Evolutionary conservation across 2,329 filamentous ascomycete species (phyloP).

Genomic region (Blumeriella jaapii): DNA sequence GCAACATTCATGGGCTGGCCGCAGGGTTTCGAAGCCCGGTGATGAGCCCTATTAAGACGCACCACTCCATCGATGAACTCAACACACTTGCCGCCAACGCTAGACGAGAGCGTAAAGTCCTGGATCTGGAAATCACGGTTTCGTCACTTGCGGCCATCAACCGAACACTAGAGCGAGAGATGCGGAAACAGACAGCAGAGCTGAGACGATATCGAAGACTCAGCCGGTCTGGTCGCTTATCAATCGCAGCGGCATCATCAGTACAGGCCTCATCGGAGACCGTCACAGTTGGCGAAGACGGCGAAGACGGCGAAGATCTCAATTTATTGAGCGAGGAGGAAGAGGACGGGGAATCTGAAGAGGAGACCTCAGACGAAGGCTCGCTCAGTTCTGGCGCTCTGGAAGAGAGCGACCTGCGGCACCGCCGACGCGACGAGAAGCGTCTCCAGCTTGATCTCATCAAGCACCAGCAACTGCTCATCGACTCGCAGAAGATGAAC

Average conservation of each 20-base stretch:
- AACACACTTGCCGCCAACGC: constrained; percentile 80
- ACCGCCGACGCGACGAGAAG: constrained; percentile 67
- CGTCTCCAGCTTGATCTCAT: constrained; percentile 74
- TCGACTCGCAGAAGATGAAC: constrained; percentile 91
- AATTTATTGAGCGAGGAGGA: constrained; percentile 41
- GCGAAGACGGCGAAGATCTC: constrained; percentile 20
- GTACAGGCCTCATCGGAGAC: constrained; percentile 34
- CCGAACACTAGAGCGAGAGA: constrained; percentile 76
- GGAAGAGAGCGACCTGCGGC: constrained; percentile 35
- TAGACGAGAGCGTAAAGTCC: constrained; percentile 81
- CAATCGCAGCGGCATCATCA: constrained; percentile 40
- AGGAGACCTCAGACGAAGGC: constrained; percentile 28
- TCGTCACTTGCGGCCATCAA: constrained; percentile 93
- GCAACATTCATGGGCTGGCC: constrained; percentile 2
- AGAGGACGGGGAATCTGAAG: constrained; percentile 39
- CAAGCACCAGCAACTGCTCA: constrained; percentile 78
- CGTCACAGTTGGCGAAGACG: constrained; percentile 33
- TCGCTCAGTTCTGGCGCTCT: constrained; percentile 31
- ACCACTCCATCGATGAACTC: constrained; percentile 44
- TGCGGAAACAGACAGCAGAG: constrained; percentile 84
- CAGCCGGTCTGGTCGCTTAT: constrained; percentile 67
- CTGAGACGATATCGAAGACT: constrained; percentile 77
- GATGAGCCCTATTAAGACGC: constrained; percentile 40
- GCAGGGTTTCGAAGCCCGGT: constrained; percentile 4
- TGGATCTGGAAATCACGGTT: constrained; percentile 94